A percentile compares a stretch with the other conserved stretches of the same genome.
Evolutionary conservation across 2,329 filamentous ascomycete species (phyloP).

Genomic region (Cladophialophora psammophila): DNA sequence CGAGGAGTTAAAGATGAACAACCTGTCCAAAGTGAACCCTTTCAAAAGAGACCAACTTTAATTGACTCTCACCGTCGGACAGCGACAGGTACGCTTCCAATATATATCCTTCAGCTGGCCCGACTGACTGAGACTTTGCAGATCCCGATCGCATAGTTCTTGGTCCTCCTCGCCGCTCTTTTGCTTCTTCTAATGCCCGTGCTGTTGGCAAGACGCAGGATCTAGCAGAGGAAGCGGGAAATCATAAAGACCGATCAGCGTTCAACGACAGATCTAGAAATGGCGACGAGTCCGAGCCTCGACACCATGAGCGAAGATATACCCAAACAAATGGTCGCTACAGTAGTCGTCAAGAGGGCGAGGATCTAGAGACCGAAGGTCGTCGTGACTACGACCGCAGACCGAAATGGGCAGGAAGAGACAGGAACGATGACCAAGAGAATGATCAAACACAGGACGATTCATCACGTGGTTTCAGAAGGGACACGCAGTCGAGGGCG

Average conservation of each 20-base stretch:
- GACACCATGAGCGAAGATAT: constrained; percentile 21
- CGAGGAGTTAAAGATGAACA: constrained; percentile 36
- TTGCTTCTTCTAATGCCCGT: constrained; percentile 74
- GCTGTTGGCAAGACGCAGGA: constrained; percentile 51
- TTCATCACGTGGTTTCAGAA: constrained; percentile 23
- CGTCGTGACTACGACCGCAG: constrained; percentile 36
- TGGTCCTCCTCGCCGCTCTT: constrained; percentile 81
- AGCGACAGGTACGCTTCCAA: constrained; percentile 51
- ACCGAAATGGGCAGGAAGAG: constrained; percentile 38
- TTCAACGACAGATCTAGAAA: constrained; percentile 28
- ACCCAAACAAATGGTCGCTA: constrained; percentile 33
- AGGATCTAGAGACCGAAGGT: constrained; percentile 28
- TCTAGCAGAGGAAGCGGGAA: constrained; percentile 17
- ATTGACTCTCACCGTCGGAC: constrained; percentile 57
- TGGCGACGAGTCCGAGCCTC: constrained; percentile 23
- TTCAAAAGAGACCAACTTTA: constrained; percentile 48
- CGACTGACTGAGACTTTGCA: constrained; percentile 45
- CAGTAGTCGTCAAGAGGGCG: constrained; percentile 29
- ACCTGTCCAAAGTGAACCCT: constrained; percentile 30
- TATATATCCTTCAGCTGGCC: constrained; percentile 39
- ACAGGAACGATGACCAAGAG: constrained; percentile 33
- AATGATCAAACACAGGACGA: constrained; percentile 30
- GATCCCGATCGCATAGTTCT: constrained; percentile 80
- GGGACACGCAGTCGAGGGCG: constrained; percentile 48
- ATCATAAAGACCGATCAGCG: constrained; percentile 21